phyloP scores from a whole-genome alignment of 2,329 filamentous ascomycete genomes.

The Apiospora marii region DNA sequence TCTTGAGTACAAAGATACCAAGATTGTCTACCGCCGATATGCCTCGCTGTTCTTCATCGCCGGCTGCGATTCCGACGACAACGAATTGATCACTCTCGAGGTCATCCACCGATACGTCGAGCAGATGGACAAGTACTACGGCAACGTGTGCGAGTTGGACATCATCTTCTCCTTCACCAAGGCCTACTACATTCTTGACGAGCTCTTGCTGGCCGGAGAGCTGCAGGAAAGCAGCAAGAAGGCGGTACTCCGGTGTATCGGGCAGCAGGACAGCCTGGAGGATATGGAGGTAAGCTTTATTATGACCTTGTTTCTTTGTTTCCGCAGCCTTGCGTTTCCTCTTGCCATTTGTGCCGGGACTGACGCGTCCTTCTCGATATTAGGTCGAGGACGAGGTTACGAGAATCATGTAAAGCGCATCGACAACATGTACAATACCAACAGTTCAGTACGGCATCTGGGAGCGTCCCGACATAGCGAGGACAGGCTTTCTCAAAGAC shows the following conservation, averaged over 20 bases:
- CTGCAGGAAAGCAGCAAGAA: slow-evolving; percentile 99
- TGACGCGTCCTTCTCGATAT: slow-evolving; percentile 34
- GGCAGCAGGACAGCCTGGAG: slow-evolving; percentile 95
- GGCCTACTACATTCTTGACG: slow-evolving; percentile 98
- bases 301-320: neutral
- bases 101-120: slow-evolving; percentile 99
- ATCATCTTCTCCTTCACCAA: slow-evolving; percentile 99
- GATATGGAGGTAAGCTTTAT: slow-evolving; percentile 94
- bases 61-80: slow-evolving; percentile 95
- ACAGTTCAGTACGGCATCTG: neutral
- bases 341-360: neutral
- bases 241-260: slow-evolving; percentile 95
- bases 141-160: slow-evolving; percentile 98
- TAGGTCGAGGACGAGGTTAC: slow-evolving; percentile 91
- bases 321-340: neutral
- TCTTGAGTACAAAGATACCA: slow-evolving; percentile 99
- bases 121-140: slow-evolving; percentile 99
- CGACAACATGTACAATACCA: slow-evolving; percentile 26
- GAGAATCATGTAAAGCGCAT: slow-evolving; percentile 77
- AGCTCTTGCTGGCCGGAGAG: slow-evolving; percentile 92
- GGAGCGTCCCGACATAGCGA: neutral
- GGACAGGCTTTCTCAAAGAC: slow-evolving; percentile 7
- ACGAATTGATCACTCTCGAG: slow-evolving; percentile 97
- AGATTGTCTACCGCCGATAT: slow-evolving; percentile 98
- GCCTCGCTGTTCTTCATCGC: slow-evolving; percentile 99